phyloP scores from a whole-genome alignment of 2,329 filamentous ascomycete species.

The Lasiodiplodia sp. region DNA sequence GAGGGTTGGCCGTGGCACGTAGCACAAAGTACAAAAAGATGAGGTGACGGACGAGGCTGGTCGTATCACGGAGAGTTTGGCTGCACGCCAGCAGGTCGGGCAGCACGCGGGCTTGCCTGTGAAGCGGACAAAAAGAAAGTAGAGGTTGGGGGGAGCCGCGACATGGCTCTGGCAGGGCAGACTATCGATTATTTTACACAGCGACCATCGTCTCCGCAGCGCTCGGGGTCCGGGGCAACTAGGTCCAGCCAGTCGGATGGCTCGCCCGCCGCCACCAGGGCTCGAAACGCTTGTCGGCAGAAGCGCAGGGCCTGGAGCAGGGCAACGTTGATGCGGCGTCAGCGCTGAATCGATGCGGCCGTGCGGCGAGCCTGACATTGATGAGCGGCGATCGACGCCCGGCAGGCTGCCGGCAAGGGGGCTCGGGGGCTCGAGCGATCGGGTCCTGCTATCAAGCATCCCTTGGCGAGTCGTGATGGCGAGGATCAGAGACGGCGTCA shows the following conservation, averaged over 20 bases:
- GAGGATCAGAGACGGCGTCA: neutral
- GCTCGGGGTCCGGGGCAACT: neutral
- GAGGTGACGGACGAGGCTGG: conserved; percentile 9
- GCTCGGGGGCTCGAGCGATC: conserved; percentile 20
- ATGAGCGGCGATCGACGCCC: conserved; percentile 1
- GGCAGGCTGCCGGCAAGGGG: conserved; percentile 6
- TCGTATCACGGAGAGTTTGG: conserved; percentile 2
- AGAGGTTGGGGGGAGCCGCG: neutral
- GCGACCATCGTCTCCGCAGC: conserved; percentile 6
- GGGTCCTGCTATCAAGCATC: neutral
- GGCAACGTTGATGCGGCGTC: conserved; percentile 16
- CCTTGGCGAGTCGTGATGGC: conserved; percentile 8
- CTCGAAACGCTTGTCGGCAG: conserved; percentile 21
- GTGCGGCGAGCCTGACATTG: neutral
- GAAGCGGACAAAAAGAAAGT: conserved; percentile 13
- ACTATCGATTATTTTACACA: conserved; percentile 22
- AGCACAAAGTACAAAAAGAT: conserved; percentile 7
- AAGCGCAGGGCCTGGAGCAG: conserved; percentile 8
- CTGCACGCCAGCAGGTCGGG: conserved; percentile 10
- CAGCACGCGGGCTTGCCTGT: conserved; percentile 7
- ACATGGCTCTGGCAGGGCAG: neutral
- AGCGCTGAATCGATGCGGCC: conserved; percentile 11
- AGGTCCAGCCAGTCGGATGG: conserved; percentile 5
- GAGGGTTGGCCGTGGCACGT: conserved; percentile 24
- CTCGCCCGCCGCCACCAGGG: conserved; percentile 9